Evolutionary conservation across 306 rosid species (phyloP).

Genomic region (Benincasa hispida): DNA sequence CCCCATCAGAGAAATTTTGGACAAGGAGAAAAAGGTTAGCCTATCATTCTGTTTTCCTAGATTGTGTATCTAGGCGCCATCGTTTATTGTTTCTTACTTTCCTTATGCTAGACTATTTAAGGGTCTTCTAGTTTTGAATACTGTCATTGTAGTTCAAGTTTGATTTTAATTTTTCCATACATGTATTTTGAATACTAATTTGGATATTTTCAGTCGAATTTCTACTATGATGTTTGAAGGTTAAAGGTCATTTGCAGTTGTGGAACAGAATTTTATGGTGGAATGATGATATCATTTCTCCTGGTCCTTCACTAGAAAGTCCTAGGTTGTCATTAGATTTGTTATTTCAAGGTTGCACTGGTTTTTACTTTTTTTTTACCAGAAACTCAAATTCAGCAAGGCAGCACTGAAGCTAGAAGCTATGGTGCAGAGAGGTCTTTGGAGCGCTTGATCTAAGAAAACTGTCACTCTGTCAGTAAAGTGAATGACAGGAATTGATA

Average conservation of each 20-base stretch:
- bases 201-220: not conserved
- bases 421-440: not conserved
- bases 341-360: not conserved
- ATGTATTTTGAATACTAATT: not conserved
- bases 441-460: too few relatives aligned
- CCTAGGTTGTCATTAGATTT: not conserved
- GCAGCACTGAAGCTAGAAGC: not conserved
- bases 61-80: not conserved
- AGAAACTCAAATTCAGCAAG: not conserved
- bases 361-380: not conserved
- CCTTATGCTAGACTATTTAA: not conserved
- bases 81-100: not conserved
- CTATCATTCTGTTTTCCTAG: not conserved
- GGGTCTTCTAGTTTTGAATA: not conserved
- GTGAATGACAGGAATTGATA: too few relatives aligned
- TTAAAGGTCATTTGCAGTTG: not conserved
- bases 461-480: too few relatives aligned
- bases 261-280: not conserved
- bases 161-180: not conserved
- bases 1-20: constrained; percentile 83
- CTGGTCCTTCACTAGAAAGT: not conserved
- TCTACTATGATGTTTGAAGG: not conserved
- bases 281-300: not conserved
- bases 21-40: constrained; percentile 75
- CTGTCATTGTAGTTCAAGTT: not conserved